Conservation (phyloP, 164 flowering plant genomes). For the Santalum album region DNA sequence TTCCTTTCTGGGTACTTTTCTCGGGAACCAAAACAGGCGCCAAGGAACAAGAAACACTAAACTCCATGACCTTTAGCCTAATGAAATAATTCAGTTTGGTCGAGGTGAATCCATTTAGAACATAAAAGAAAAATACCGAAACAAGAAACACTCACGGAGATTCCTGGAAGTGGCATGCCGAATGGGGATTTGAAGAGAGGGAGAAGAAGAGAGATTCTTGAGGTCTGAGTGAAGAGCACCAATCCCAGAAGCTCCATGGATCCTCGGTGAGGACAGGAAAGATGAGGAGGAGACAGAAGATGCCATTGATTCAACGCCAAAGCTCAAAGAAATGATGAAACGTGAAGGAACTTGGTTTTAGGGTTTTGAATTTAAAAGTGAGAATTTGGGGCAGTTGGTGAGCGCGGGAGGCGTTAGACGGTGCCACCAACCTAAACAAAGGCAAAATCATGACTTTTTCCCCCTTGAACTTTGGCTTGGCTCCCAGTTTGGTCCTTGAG, state of each 20-base stretch:
- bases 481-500: too few relatives aligned
- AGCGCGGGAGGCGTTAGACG: neutral
- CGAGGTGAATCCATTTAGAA: too few relatives aligned
- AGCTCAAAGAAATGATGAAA: neutral
- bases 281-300: slow-evolving; percentile 41
- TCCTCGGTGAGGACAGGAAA: slow-evolving; percentile 27
- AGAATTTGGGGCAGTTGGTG: neutral
- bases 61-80: too few relatives aligned
- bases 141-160: slow-evolving; percentile 32
- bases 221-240: slow-evolving; percentile 29
- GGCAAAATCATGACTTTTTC: too few relatives aligned
- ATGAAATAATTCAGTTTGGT: too few relatives aligned
- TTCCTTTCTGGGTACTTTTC: too few relatives aligned
- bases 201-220: slow-evolving; percentile 25
- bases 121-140: too few relatives aligned
- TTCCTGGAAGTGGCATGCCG: slow-evolving; percentile 23
- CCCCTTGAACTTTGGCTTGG: too few relatives aligned
- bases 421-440: too few relatives aligned
- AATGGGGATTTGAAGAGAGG: slow-evolving; percentile 29
- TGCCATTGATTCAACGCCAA: slow-evolving; percentile 31
- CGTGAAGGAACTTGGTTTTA: too few relatives aligned
- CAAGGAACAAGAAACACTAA: neutral
- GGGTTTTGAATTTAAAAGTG: too few relatives aligned
- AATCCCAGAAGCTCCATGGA: slow-evolving; percentile 21
- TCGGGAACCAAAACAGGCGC: neutral